Percentiles rank a stretch among this genome's conserved stretches.
These are phyloP conservation scores for Earliella scabrosa DNA, from an alignment of 1,284 basidiomycete species.

Conservation along the genomic window DNA sequence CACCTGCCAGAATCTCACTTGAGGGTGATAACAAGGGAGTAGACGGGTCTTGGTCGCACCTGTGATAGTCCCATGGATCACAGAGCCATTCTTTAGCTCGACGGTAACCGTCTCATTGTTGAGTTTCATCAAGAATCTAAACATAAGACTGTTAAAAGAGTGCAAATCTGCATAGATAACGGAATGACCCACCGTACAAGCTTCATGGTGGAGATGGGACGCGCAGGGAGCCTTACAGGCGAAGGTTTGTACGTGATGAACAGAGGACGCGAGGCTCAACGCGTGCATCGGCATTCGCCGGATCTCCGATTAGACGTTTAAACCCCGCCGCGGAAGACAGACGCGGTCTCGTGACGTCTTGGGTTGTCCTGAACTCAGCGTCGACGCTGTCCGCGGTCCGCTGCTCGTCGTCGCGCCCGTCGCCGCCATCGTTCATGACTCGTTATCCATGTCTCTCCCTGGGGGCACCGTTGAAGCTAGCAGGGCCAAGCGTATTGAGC, in stretches of 20 bases:
- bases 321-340: not conserved
- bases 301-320: too few species aligned
- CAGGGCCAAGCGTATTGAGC: slow-evolving; percentile 54
- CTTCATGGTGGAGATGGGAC: slow-evolving; percentile 44
- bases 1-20: slow-evolving; percentile 54
- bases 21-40: not conserved
- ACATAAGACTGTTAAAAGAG: not conserved
- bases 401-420: not conserved
- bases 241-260: too few species aligned
- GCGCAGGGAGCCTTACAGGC: not conserved
- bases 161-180: not conserved
- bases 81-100: slow-evolving; percentile 97
- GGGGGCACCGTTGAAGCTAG: slow-evolving; percentile 52
- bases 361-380: not conserved
- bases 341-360: not conserved
- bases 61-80: slow-evolving; percentile 97
- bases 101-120: slow-evolving; percentile 99
- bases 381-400: not conserved
- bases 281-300: too few species aligned
- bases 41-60: slow-evolving; percentile 53
- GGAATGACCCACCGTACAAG: slow-evolving; percentile 50
- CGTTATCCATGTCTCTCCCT: slow-evolving; percentile 17
- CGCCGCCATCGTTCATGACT: not conserved
- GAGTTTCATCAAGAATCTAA: slow-evolving; percentile 98
- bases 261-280: too few species aligned